Base-by-base conservation (phyloP, 345 rosid genomes). In the Cardamine occulta region DNA sequence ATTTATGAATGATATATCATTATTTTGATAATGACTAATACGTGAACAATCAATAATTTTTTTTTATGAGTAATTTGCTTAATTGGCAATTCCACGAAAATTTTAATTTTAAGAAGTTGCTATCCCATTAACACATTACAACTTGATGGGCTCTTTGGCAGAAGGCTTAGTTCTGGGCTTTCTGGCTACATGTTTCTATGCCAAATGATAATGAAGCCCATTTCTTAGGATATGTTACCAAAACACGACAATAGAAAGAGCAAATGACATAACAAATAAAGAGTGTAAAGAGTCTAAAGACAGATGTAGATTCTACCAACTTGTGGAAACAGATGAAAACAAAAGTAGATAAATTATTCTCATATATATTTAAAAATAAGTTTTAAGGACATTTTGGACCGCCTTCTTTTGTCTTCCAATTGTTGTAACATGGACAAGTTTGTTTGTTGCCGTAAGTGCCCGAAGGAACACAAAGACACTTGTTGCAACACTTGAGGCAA, bases 401-500 rank as follows among this genome's bases (percentile, higher is more conserved):
- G 54, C 96, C 96, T 80, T 83, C 78, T 81, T 85, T 83, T 63
- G 89, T 90, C 80, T 88, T 90, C 86, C 88, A 74, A 51, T 87
- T 86, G 56, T 86, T 87, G 79, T 90, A 90, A 82, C 96, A 90
- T 69, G 96, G 88, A 74, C 96, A 90, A 48, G 64, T 59, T 57
- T 84, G 83, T 70, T 90, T 90, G 82, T 88, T 84, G 8, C 91
- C 91, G 26, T 83, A 87, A 19, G 86, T 82, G 13, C 97, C 96
- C 0, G 94, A 81, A 35, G 97, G 97, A 32, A 92, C 96, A 76
- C 83, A 90, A 58, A 85, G 82, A 80, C 96, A 90, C 72, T 77
- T 81, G 18, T 54, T 83, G 42, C 96, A 90, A 64, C 96, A 90
- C 21, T 88, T 85, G 21, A 80, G 84, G 62, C 96, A 89, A 73